Evolutionary conservation across 441 rosid species (phyloP).

Genomic region (Syzygium malaccense): DNA sequence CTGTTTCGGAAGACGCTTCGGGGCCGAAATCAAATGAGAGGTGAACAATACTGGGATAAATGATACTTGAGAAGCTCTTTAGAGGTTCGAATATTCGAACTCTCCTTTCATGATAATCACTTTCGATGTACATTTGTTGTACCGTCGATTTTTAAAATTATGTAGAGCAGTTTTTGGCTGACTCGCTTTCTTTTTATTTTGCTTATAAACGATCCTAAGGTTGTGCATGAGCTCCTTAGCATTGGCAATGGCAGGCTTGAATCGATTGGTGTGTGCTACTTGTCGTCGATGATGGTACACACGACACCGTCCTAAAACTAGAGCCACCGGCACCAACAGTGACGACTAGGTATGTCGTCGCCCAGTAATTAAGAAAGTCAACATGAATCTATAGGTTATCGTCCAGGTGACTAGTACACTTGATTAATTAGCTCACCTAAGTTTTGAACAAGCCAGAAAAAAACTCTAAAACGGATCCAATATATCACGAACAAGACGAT

Average conservation of each 20-base stretch:
- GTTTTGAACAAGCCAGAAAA: background rate
- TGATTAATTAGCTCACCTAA: background rate
- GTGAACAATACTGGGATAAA: background rate
- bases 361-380: background rate
- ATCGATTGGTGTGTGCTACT: background rate
- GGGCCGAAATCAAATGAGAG: background rate
- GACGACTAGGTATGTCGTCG: fast-evolving
- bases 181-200: background rate
- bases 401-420: background rate
- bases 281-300: background rate
- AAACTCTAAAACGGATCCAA: no score
- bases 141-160: background rate
- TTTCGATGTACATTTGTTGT: background rate
- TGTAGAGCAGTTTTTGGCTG: background rate
- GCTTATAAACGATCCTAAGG: background rate
- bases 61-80: background rate
- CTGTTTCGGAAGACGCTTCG: background rate
- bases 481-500: background rate
- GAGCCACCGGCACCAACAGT: background rate
- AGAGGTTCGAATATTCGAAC: background rate
- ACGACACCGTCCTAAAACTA: background rate
- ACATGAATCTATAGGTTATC: no score
- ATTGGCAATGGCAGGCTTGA: background rate
- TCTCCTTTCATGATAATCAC: background rate
- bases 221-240: fast-evolving